These are phyloP conservation scores for Fusarium proliferatum DNA, from an alignment of 2,329 filamentous ascomycete genomes.

Conservation along the genomic window DNA sequence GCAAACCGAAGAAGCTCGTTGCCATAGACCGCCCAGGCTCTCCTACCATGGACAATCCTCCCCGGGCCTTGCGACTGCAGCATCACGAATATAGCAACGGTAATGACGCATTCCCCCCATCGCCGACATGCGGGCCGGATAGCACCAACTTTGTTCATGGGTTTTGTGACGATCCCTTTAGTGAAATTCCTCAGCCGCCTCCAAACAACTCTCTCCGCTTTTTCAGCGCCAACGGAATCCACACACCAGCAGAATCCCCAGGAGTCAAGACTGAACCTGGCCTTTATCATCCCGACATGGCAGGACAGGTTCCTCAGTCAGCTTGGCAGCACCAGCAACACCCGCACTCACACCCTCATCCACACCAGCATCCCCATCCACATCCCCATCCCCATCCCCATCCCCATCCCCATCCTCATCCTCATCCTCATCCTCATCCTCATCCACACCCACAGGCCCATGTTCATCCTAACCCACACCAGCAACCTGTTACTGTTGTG, in stretches of 20 bases:
- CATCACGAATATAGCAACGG: constrained; percentile 38
- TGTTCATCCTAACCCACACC: constrained; percentile 20
- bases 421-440: neutral
- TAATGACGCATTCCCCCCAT: constrained; percentile 42
- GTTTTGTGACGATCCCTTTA: constrained; percentile 54
- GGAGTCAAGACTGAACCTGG: constrained; percentile 48
- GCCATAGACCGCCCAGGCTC: constrained; percentile 45
- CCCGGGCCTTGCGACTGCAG: constrained; percentile 50
- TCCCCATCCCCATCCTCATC: neutral
- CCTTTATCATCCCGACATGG: constrained; percentile 42
- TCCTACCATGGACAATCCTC: constrained; percentile 49
- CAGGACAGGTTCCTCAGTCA: constrained; percentile 31
- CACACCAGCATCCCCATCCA: neutral
- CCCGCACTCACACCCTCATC: constrained; percentile 34
- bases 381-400: neutral
- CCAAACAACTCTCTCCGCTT: constrained; percentile 43
- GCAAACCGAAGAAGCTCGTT: constrained; percentile 45
- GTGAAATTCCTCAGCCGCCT: constrained; percentile 46
- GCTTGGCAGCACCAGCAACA: constrained; percentile 42
- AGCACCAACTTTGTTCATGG: constrained; percentile 50
- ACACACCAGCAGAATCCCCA: constrained; percentile 55
- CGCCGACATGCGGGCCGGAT: constrained; percentile 44
- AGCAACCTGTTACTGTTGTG: constrained; percentile 29
- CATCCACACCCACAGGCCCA: constrained; percentile 18
- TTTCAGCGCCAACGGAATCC: constrained; percentile 48